Percentiles rank a stretch among this genome's conserved stretches.
phyloP scores from a whole-genome alignment of 306 rosid species.

The Morella rubra region DNA sequence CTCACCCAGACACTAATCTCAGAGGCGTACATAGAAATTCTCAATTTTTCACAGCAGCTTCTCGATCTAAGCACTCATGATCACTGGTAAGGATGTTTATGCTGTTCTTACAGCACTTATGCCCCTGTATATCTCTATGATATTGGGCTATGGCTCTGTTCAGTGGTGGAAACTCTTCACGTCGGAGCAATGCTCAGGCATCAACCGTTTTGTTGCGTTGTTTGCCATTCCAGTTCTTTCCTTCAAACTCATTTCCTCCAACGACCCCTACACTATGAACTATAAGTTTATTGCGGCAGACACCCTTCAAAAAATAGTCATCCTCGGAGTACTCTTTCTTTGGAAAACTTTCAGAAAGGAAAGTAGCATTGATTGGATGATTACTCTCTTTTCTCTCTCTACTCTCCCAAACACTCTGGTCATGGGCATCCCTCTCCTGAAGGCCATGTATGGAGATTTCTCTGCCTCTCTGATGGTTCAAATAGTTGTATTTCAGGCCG shows the following conservation, averaged over 20 bases:
- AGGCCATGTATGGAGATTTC: conserved; percentile 27
- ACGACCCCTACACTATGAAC: conserved; percentile 22
- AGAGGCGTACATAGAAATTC: too few relatives aligned
- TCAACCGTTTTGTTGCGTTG: conserved; percentile 15
- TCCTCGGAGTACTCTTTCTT: background rate
- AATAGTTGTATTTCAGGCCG: conserved; percentile 19
- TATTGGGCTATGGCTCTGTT: conserved; percentile 7
- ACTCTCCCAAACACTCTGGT: conserved; percentile 23
- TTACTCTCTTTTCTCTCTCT: conserved; percentile 15
- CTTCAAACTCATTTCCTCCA: conserved; percentile 3
- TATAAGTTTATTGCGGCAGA: conserved; percentile 14
- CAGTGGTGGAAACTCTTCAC: conserved; percentile 26
- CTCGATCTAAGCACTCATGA: background rate
- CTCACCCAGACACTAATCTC: too few relatives aligned
- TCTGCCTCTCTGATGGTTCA: conserved; percentile 1
- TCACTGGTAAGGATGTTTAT: conserved; percentile 3
- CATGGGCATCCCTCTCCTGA: conserved; percentile 24
- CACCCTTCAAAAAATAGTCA: conserved; percentile 17
- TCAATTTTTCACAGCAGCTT: too few relatives aligned
- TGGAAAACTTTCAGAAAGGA: conserved; percentile 10
- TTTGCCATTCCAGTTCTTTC: conserved; percentile 22
- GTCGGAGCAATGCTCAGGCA: conserved; percentile 21
- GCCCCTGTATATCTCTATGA: conserved; percentile 2
- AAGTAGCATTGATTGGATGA: conserved; percentile 21
- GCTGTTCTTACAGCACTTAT: conserved; percentile 12